Conservation (phyloP, 495 filamentous ascomycete species). For the Neurospora sp. region DNA sequence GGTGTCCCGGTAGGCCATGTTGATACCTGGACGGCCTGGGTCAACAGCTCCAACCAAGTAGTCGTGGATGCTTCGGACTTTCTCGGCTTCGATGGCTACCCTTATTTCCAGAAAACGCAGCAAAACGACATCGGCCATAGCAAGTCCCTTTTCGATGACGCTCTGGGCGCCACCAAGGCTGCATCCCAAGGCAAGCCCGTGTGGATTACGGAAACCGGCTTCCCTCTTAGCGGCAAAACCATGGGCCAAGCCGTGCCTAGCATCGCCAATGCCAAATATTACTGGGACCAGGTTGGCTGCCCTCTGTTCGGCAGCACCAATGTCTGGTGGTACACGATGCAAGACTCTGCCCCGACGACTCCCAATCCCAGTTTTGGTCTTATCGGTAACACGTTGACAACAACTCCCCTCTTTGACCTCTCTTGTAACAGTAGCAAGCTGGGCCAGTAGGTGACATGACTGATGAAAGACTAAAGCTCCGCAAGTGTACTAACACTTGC, state of each 20-base stretch:
- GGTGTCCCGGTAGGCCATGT: conserved; percentile 65
- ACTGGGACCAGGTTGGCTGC: conserved; percentile 75
- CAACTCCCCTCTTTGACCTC: conserved; percentile 54
- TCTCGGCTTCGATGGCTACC: conserved; percentile 67
- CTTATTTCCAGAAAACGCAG: conserved; percentile 57
- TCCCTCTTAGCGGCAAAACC: conserved; percentile 58
- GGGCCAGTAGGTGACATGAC: background rate
- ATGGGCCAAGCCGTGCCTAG: conserved; percentile 53
- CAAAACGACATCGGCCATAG: conserved; percentile 55
- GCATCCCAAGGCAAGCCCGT: conserved; percentile 57
- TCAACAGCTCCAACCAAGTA: conserved; percentile 57
- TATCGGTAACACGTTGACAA: conserved; percentile 31
- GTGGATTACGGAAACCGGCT: conserved; percentile 89
- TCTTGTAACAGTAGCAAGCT: conserved; percentile 31
- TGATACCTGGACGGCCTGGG: conserved; percentile 86
- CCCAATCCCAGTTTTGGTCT: conserved; percentile 64
- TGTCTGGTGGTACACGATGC: conserved; percentile 69
- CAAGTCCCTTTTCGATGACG: conserved; percentile 52
- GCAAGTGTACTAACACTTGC: conserved; percentile 1
- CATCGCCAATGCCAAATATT: conserved; percentile 60
- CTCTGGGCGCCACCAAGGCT: conserved; percentile 46
- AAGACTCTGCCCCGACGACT: conserved; percentile 47
- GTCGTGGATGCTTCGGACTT: conserved; percentile 66
- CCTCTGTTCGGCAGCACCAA: conserved; percentile 53
- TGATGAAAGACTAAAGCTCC: background rate